Conservation (phyloP, 176 grass and related monocot genomes). For the Carex parvula region DNA sequence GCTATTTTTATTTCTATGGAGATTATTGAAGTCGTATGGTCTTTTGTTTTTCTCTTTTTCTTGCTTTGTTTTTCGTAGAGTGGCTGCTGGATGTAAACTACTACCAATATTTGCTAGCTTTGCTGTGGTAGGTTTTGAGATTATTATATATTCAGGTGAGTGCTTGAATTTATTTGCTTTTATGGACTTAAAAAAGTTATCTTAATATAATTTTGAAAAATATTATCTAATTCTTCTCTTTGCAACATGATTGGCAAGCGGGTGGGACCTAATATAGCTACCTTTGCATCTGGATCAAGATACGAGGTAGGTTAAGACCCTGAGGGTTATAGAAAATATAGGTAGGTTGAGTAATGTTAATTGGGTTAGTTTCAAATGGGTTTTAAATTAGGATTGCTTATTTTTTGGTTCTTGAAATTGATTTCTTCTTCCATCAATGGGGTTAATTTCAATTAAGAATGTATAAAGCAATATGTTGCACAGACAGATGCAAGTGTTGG, state of each 20-base stretch:
- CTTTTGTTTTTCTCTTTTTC: conserved; percentile 18
- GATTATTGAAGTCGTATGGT: conserved; percentile 22
- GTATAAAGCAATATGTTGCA: background rate
- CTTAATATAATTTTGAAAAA: background rate
- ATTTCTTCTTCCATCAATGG: background rate
- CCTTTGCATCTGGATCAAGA: conserved; percentile 31
- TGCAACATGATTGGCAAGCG: conserved; percentile 27
- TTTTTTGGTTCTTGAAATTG: background rate
- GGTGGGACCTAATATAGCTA: conserved; percentile 19
- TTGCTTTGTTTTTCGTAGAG: conserved; percentile 30
- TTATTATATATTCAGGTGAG: conserved; percentile 33
- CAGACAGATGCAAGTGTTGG: background rate
- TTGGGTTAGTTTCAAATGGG: background rate
- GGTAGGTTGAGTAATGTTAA: background rate
- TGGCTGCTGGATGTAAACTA: conserved; percentile 28
- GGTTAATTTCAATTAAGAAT: background rate
- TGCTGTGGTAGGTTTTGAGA: conserved; percentile 36
- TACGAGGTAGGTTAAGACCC: conserved; percentile 21
- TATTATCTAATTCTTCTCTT: conserved; percentile 9
- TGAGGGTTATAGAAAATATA: background rate
- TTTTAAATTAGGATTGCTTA: background rate
- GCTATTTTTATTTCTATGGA: conserved; percentile 22
- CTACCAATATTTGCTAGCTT: conserved; percentile 25
- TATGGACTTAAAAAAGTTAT: background rate
- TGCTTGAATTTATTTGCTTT: conserved; percentile 28